These are phyloP conservation scores for Colletotrichum sp. DNA, from an alignment of 2,329 filamentous ascomycete species.

Conservation along the genomic window DNA sequence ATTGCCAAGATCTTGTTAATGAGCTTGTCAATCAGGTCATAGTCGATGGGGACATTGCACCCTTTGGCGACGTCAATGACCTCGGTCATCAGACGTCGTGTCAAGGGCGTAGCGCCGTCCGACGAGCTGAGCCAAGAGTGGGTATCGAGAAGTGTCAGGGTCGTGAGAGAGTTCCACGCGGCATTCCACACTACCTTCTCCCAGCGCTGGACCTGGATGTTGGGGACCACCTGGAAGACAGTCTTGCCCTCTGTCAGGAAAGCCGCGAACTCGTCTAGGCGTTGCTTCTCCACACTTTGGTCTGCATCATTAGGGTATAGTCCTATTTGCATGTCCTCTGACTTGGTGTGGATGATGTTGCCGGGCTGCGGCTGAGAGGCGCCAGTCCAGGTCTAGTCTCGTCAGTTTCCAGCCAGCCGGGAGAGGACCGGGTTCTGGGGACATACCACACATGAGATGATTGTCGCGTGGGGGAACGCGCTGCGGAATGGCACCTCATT, in stretches of 20 bases:
- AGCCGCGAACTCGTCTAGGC: constrained; percentile 43
- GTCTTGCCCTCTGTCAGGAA: constrained; percentile 48
- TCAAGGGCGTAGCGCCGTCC: constrained; percentile 49
- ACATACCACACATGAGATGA: constrained; percentile 61
- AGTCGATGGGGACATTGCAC: constrained; percentile 49
- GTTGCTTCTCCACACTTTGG: constrained; percentile 32
- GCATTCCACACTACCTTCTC: constrained; percentile 66
- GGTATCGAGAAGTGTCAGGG: constrained; percentile 58
- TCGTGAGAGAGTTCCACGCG: constrained; percentile 65
- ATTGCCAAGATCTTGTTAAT: constrained; percentile 51
- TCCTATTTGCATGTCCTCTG: constrained; percentile 61
- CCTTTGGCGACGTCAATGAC: constrained; percentile 62
- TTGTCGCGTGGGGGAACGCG: constrained; percentile 53
- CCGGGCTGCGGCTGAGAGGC: constrained; percentile 55
- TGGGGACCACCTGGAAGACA: constrained; percentile 49
- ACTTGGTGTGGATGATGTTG: constrained; percentile 52
- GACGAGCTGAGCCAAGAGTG: constrained; percentile 52
- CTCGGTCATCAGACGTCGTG: constrained; percentile 56
- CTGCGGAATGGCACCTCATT: constrained; percentile 60
- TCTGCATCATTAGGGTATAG: constrained; percentile 47
- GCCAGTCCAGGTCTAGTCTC: constrained; percentile 54
- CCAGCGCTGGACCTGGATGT: constrained; percentile 65
- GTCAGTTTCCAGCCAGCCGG: background rate
- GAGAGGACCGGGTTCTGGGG: background rate
- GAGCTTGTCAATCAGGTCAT: constrained; percentile 52